phyloP scores from a whole-genome alignment of 352 stramenopile genomes.

The Pseudoperonospora humuli region DNA sequence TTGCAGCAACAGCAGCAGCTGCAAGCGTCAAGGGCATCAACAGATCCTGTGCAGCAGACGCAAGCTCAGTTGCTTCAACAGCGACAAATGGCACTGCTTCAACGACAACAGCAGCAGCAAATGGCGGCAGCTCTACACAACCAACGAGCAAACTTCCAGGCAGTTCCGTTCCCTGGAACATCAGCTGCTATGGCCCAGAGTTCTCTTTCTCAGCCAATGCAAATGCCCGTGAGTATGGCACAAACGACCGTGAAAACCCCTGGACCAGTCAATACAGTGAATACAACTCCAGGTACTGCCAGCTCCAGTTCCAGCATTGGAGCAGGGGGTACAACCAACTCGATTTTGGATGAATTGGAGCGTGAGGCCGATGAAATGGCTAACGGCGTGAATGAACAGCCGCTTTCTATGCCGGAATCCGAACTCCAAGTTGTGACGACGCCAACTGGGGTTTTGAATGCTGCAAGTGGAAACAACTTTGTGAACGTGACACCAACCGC shows the following conservation, averaged over 20 bases:
- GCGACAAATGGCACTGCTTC: slow-evolving; percentile 50
- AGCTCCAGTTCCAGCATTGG: slow-evolving; percentile 12
- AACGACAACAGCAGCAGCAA: slow-evolving; percentile 68
- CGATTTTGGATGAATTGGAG: slow-evolving; percentile 82
- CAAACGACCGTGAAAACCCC: slow-evolving; percentile 26
- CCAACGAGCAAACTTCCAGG: slow-evolving; percentile 54
- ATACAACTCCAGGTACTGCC: slow-evolving; percentile 9
- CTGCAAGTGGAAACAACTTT: slow-evolving; percentile 23
- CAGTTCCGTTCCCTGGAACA: slow-evolving; percentile 46
- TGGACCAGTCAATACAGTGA: slow-evolving; percentile 16
- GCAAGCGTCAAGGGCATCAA: slow-evolving; percentile 32
- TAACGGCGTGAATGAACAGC: slow-evolving; percentile 70
- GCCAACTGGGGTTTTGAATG: slow-evolving; percentile 21
- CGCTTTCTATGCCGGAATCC: slow-evolving; percentile 74
- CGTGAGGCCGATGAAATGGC: slow-evolving; percentile 84
- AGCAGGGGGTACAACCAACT: slow-evolving; percentile 32
- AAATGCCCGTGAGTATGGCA: slow-evolving; percentile 47
- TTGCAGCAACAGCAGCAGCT: slow-evolving; percentile 31
- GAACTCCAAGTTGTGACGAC: slow-evolving; percentile 52
- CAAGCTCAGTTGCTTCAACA: slow-evolving; percentile 48
- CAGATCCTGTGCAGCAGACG: slow-evolving; percentile 30
- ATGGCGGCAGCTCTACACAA: slow-evolving; percentile 65
- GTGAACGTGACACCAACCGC: slow-evolving; percentile 16
- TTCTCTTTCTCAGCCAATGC: slow-evolving; percentile 35
- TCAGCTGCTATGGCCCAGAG: slow-evolving; percentile 28